Evolutionary conservation across 108 stramenopile species (phyloP).

Genomic region (Chaetoceros tenuissimus): DNA sequence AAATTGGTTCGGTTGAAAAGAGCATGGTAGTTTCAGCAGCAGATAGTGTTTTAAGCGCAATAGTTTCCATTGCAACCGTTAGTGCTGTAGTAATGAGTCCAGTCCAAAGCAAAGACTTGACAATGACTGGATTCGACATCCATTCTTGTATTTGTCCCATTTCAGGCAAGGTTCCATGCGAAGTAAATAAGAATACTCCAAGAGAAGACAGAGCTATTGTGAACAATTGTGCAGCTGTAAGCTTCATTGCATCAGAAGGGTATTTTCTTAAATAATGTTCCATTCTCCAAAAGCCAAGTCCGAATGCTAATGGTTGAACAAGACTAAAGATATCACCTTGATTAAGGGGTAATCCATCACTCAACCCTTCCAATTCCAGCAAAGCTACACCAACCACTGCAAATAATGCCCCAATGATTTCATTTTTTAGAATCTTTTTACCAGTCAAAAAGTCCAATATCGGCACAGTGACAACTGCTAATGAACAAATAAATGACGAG

Average conservation of each 20-base stretch:
- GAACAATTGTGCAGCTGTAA: conserved; percentile 78
- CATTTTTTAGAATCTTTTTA: conserved; percentile 31
- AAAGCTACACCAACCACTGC: conserved; percentile 81
- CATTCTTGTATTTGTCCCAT: conserved; percentile 20
- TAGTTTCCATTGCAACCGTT: conserved; percentile 82
- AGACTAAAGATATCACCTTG: conserved; percentile 58
- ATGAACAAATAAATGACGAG: conserved; percentile 85
- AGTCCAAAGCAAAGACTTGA: conserved; percentile 76
- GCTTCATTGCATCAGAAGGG: conserved; percentile 53
- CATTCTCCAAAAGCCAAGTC: conserved; percentile 79
- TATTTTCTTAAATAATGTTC: conserved; percentile 50
- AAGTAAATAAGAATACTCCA: conserved; percentile 26
- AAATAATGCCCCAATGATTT: conserved; percentile 46
- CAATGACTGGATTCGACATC: conserved; percentile 41
- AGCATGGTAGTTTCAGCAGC: conserved; percentile 89
- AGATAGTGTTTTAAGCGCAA: conserved; percentile 73
- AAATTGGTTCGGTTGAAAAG: conserved; percentile 85
- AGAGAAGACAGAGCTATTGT: conserved; percentile 57
- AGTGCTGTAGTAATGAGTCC: conserved; percentile 84
- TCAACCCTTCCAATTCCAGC: conserved; percentile 55
- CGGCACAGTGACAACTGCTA: conserved; percentile 88
- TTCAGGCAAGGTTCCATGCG: conserved; percentile 13
- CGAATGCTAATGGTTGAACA: conserved; percentile 80
- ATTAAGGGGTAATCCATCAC: neutral
- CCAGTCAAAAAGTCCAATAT: conserved; percentile 64